Percentiles rank a stretch among this genome's conserved stretches.
Evolutionary conservation across 805 yeast genomes (phyloP).

Genomic region (Wickerhamomyces kurtzmanii): DNA sequence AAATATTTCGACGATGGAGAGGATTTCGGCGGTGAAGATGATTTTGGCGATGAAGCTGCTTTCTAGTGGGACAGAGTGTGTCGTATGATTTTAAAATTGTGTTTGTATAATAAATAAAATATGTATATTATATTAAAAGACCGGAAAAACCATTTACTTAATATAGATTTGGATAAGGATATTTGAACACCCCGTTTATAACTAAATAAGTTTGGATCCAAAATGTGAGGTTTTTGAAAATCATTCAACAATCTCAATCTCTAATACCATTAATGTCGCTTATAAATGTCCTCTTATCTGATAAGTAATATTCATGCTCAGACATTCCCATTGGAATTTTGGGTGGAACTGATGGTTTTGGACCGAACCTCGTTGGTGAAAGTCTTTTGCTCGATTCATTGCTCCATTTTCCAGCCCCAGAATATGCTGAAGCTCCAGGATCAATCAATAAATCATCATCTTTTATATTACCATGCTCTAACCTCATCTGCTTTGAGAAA

Average conservation of each 20-base stretch:
- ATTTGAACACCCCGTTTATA: no score
- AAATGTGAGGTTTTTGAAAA: no score
- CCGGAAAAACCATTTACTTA: background rate
- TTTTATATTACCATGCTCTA: conserved; percentile 10
- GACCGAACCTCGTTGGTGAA: conserved; percentile 13
- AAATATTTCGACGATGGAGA: conserved; percentile 55
- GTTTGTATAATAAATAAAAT: background rate
- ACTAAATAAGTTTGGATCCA: no score
- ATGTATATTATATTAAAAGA: background rate
- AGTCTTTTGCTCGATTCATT: conserved; percentile 11
- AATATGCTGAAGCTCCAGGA: conserved; percentile 13
- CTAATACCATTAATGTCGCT: no score
- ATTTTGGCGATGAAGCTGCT: conserved; percentile 52
- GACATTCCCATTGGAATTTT: conserved; percentile 17
- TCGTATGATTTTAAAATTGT: no score
- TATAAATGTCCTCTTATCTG: no score
- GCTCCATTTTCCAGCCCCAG: conserved; percentile 16
- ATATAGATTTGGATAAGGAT: no score
- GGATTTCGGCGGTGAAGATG: conserved; percentile 38
- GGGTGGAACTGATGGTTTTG: conserved; percentile 11
- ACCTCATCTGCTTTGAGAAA: no score
- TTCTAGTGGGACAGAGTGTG: conserved; percentile 27
- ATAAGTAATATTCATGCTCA: conserved; percentile 14
- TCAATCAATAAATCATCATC: conserved; percentile 11
- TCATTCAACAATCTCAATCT: no score